phyloP scores from a whole-genome alignment of 352 stramenopile species.

The Globisporangium emineosum region DNA sequence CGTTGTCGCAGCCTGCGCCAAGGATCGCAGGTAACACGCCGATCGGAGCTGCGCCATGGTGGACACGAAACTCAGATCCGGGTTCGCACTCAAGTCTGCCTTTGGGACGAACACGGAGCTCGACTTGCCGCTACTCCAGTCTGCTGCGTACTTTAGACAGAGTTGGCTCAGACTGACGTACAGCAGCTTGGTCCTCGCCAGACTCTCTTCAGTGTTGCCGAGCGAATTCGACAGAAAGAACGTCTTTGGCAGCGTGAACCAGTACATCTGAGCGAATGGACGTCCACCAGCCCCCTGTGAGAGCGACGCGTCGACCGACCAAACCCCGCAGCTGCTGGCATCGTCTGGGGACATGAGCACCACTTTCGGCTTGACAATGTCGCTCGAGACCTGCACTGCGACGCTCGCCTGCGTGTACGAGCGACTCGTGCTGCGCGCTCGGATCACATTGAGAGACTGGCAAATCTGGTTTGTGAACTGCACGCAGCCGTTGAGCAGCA shows the following conservation, averaged over 20 bases:
- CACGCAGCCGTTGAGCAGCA: constrained; percentile 53
- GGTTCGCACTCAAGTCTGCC: constrained; percentile 25
- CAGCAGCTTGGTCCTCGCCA: constrained; percentile 23
- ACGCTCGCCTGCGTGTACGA: constrained; percentile 55
- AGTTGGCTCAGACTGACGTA: constrained; percentile 30
- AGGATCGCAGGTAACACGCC: constrained; percentile 44
- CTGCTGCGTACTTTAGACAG: constrained; percentile 45
- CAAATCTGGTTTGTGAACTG: constrained; percentile 47
- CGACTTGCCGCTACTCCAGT: constrained; percentile 38
- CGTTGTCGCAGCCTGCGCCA: constrained; percentile 27
- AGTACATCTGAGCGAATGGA: constrained; percentile 34
- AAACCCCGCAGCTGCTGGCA: constrained; percentile 57
- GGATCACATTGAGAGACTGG: constrained; percentile 39
- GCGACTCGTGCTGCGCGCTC: constrained; percentile 46
- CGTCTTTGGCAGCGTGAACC: constrained; percentile 38
- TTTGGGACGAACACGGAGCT: constrained; percentile 22
- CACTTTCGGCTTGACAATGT: constrained; percentile 36
- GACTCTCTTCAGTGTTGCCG: not conserved
- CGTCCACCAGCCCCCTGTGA: constrained; percentile 54
- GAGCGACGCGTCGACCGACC: constrained; percentile 45
- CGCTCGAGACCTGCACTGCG: constrained; percentile 22
- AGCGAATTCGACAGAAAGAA: constrained; percentile 6
- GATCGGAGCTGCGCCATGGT: constrained; percentile 48
- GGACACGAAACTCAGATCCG: constrained; percentile 25
- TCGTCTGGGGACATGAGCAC: constrained; percentile 51